Base-by-base conservation (phyloP, 225 moss, liverwort and hornwort genomes). In the Polytrichum commune region DNA sequence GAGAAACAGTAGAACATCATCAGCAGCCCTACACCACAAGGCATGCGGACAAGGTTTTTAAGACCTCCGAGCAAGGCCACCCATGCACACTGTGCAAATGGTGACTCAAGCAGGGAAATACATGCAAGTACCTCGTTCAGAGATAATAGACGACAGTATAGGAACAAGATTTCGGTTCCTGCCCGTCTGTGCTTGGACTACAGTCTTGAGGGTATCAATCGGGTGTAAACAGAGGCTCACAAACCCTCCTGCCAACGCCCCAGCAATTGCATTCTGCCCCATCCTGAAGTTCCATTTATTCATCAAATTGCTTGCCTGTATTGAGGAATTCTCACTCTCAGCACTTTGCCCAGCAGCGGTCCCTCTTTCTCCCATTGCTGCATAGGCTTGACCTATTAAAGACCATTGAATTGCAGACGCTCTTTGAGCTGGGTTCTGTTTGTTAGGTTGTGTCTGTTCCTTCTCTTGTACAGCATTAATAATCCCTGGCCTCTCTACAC, bases 151-250 rank as follows among this genome's bases (percentile, higher is more conserved):
- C 28, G 88, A 85, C 19, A 88, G 69, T 55, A 85, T 84, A 33
- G 88, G 84, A 75, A 88, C 68, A 54, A 88, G 82, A 55, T 82
- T 82, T 63, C 84, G 84, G 56, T 62, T 84, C 55, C 82, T 75
- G 82, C 88, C 79, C 3, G 84, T 84, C 80, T 85, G 88, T 27
- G 88, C 68, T 66, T 88, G 88, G 64, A 88, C 79, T 54, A 88
- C 82, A 24, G 84, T 88, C 66, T 88, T 88, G 76, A 88, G 64
- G 6, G 88, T 88, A 55, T 88, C 88, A 60, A 88, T 76, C 1
- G 88, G 88, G 73, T 88, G 88, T 76, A 88, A 82, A 77, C 82
- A 85, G 22, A 88, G 75, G 77, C 88, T 88, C 54, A 82, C 88
- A 38, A 88, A 66, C 16, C 77, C 82, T 46, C 88, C 88, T 10